Conservation (phyloP, 2,329 filamentous ascomycete species). For the Penicillium nordicum region DNA sequence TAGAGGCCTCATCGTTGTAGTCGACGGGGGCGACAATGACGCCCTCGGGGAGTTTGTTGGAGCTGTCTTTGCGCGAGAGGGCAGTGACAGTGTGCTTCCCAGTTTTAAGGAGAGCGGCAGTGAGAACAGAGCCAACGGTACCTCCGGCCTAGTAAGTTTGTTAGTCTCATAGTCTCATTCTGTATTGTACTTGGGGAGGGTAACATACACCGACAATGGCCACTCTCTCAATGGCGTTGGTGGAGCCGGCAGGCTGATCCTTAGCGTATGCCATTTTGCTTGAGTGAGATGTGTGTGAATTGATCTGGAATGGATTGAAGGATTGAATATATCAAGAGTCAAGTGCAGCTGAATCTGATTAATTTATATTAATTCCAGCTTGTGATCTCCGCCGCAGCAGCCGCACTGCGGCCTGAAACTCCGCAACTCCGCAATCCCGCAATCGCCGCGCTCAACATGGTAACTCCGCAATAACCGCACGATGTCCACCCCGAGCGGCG, state of each 20-base stretch:
- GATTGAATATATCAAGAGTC: too few relatives aligned
- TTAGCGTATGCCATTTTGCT: conserved; percentile 19
- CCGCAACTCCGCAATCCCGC: too few relatives aligned
- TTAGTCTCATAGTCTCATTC: conserved; percentile 6
- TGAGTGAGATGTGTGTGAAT: background rate
- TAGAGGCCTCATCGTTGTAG: conserved; percentile 47
- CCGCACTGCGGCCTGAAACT: background rate
- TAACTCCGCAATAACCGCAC: background rate
- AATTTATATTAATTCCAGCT: background rate
- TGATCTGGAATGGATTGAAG: background rate
- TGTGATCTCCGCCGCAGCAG: background rate
- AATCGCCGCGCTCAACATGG: too few relatives aligned
- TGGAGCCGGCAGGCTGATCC: conserved; percentile 21
- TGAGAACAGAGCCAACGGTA: conserved; percentile 30
- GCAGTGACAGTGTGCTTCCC: conserved; percentile 54
- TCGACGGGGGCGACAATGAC: conserved; percentile 45
- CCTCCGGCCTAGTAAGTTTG: conserved; percentile 33
- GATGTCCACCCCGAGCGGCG: background rate
- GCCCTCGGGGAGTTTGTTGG: conserved; percentile 44
- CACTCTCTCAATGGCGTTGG: conserved; percentile 37
- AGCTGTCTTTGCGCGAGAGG: conserved; percentile 47
- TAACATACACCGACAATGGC: conserved; percentile 40
- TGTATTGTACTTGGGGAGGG: background rate
- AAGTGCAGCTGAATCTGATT: background rate
- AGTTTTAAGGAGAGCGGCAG: conserved; percentile 41